A percentile compares a stretch with the other conserved stretches of the same genome.
Evolutionary conservation across 108 stramenopile species (phyloP).

Genomic region (Cyclotella baltica): DNA sequence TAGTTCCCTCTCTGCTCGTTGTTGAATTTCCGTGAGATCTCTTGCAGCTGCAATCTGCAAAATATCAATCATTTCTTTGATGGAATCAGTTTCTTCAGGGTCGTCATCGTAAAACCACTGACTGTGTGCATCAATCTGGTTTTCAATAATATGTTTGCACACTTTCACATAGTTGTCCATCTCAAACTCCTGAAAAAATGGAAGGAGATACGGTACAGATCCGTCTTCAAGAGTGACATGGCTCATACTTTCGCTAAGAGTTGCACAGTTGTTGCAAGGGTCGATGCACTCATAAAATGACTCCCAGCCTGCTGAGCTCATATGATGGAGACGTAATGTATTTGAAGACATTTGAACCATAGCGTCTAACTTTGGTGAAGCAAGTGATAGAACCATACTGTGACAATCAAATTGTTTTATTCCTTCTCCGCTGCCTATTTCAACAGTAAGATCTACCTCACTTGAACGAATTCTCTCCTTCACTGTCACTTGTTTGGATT

Average conservation of each 20-base stretch:
- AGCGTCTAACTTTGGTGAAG: conserved; percentile 2
- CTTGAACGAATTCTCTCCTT: not conserved
- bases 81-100: not conserved
- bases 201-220: not conserved
- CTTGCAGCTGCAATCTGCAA: not conserved
- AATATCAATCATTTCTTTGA: not conserved
- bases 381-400: not conserved
- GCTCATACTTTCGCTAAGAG: too few relatives aligned
- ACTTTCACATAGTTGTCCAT: conserved; percentile 6
- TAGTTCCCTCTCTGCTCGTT: not conserved
- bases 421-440: not conserved
- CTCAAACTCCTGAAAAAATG: not conserved
- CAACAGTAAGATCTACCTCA: not conserved
- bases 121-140: not conserved
- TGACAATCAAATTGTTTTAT: not conserved
- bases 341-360: not conserved
- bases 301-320: not conserved
- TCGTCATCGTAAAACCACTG: not conserved
- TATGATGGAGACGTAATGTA: not conserved
- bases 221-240: too few relatives aligned
- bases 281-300: conserved; percentile 5
- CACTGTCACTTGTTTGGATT: not conserved
- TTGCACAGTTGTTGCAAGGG: not conserved
- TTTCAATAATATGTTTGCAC: not conserved
- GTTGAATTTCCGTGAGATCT: not conserved